Percentiles rank a stretch among this genome's conserved stretches.
Evolutionary conservation across 345 rosid genomes (phyloP).

Genomic region (Arabidopsis arenosa): DNA sequence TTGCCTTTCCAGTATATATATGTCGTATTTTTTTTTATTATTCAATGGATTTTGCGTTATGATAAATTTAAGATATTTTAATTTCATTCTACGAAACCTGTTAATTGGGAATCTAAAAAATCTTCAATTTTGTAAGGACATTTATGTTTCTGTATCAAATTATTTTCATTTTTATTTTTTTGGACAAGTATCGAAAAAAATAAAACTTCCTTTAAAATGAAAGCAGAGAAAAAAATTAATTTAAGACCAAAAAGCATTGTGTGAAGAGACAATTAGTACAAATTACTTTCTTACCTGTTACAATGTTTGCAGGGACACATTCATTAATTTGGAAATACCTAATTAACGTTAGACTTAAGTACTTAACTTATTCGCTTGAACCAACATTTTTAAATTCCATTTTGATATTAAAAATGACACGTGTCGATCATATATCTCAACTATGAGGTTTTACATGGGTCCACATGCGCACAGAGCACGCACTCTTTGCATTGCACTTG

Average conservation of each 20-base stretch:
- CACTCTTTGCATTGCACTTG: conserved; percentile 32
- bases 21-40: conserved; percentile 14
- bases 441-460: conserved; percentile 13
- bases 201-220: neutral
- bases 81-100: neutral
- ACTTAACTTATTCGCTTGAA: conserved; percentile 33
- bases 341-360: conserved; percentile 32
- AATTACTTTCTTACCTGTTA: neutral
- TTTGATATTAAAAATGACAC: neutral
- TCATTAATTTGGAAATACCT: conserved; percentile 17
- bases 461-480: conserved; percentile 42
- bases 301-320: neutral
- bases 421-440: conserved; percentile 19
- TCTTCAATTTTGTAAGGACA: neutral
- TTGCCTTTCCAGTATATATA: conserved; percentile 22
- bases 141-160: neutral
- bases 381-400: neutral
- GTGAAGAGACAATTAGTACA: conserved; percentile 28
- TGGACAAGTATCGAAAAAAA: neutral
- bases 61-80: neutral
- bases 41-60: neutral
- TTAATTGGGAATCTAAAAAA: neutral
- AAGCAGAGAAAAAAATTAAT: neutral
- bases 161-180: too few species aligned
- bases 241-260: neutral